phyloP scores from a whole-genome alignment of 257 asterid genomes.

The Cruciata laevipes region DNA sequence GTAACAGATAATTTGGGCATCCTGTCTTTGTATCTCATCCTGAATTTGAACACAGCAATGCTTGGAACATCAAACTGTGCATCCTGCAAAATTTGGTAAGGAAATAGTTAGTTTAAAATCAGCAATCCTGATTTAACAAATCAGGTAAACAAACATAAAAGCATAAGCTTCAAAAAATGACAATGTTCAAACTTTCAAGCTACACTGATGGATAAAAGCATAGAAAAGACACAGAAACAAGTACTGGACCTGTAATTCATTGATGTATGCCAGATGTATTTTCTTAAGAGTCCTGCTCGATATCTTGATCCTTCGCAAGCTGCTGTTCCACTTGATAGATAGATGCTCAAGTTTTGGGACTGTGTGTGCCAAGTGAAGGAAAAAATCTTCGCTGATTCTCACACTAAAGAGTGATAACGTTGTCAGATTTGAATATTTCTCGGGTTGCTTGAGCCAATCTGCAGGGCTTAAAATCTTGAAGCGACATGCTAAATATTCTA shows the following conservation, averaged over 20 bases:
- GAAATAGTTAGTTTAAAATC: no score
- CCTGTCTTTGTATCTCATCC: fast-evolving
- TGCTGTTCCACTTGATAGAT: background rate
- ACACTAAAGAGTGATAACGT: background rate
- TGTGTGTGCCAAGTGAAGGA: background rate
- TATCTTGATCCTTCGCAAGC: constrained; percentile 1
- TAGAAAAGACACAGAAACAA: no score
- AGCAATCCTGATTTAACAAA: no score
- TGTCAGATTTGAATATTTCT: background rate
- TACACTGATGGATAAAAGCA: no score
- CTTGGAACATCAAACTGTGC: background rate
- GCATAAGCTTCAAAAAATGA: background rate
- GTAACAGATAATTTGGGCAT: background rate
- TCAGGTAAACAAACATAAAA: no score
- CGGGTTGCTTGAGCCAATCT: background rate
- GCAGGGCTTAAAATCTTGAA: background rate
- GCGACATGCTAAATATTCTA: background rate
- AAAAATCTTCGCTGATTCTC: background rate
- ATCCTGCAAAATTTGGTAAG: background rate
- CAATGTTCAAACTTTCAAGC: background rate
- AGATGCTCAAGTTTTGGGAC: background rate
- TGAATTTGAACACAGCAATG: background rate
- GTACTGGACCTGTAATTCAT: background rate
- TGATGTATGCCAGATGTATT: background rate
- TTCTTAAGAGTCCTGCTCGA: background rate